A percentile compares a stretch with the other conserved stretches of the same genome.
Conservation (phyloP, 2,329 filamentous ascomycete species). For the Helotiales sp. region DNA sequence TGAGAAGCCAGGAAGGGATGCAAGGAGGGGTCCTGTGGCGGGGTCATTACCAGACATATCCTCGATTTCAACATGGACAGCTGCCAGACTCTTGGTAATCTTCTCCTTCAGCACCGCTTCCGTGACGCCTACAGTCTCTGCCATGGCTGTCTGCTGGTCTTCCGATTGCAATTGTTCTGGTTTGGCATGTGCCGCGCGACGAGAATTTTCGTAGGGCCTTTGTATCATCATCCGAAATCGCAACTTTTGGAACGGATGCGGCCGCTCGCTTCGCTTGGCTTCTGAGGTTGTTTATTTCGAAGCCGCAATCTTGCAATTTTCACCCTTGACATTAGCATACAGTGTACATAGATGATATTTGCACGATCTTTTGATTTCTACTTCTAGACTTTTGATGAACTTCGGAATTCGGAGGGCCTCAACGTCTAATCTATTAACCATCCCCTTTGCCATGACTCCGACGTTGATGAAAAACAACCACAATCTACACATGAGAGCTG, state of each 20-base stretch:
- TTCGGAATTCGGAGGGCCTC: too few species aligned
- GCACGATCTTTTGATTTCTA: too few species aligned
- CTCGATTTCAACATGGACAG: conserved; percentile 82
- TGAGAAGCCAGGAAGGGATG: too few species aligned
- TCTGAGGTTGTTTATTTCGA: too few species aligned
- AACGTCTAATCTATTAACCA: too few species aligned
- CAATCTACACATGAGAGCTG: not conserved
- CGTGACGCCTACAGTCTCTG: conserved; percentile 68
- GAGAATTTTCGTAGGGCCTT: not conserved
- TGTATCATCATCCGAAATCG: not conserved
- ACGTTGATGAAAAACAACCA: not conserved
- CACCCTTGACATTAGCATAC: not conserved
- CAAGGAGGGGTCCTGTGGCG: conserved; percentile 28
- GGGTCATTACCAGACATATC: conserved; percentile 80
- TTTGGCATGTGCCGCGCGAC: not conserved
- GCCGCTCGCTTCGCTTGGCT: conserved; percentile 15
- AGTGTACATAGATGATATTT: too few species aligned
- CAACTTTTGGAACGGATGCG: not conserved
- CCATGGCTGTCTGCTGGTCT: conserved; percentile 48
- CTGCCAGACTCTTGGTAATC: conserved; percentile 72
- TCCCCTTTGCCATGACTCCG: not conserved
- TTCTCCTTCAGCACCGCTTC: conserved; percentile 72
- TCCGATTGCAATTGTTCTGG: not conserved
- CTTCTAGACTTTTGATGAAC: too few species aligned
- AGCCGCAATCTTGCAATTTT: too few species aligned